Evolutionary conservation across 2,329 filamentous ascomycete genomes (phyloP), one percentile per base, ranked within the genome.

Genomic region (Cadophora malorum): DNA sequence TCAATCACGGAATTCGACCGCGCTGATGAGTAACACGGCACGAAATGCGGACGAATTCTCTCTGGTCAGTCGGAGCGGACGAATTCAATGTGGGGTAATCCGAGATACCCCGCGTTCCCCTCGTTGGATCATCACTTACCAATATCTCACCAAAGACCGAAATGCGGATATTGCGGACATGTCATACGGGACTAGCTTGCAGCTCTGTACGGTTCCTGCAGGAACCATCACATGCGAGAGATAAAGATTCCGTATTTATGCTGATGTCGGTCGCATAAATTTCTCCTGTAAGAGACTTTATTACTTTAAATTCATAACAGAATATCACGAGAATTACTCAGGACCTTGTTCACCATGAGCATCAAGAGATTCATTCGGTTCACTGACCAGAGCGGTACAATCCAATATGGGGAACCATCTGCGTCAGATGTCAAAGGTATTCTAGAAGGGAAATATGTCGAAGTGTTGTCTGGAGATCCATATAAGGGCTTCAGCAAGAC

Each of bases 301-400:
- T 21, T 1, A 49, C 12, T 9, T 49, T 19, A 9, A 21, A 19
- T 21, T 49, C 45, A 10, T 9, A 4, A 38, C 35, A 38, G 12
- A 38, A 38, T 7, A 38, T 38, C 9, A 9, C 7, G 21, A 19
- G 28, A 28, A 28, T 28, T 3, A 3, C 5, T 49, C 35, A 8
- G 19, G 28, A 50, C 21, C 19, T 52, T 35, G 10, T 28, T 49
- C 41, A 64, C 8, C 31, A 70, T 70, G 66, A 66, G 63, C 41
- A 55, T 70, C 63, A 47, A 66, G 19, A 68, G 76, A 28, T 74
- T 80, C 21, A 77, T 80, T 38, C 78, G 79, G 7, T 80, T 80
- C 65, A 74, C 76, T 33, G 78, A 79, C 67, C 76, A 77, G 60
- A 76, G 73, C 38, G 78, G 75, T 64, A 72, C 70, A 1, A 76